Evolutionary conservation across 306 rosid genomes (phyloP).

Genomic region (Fagus crenata): DNA sequence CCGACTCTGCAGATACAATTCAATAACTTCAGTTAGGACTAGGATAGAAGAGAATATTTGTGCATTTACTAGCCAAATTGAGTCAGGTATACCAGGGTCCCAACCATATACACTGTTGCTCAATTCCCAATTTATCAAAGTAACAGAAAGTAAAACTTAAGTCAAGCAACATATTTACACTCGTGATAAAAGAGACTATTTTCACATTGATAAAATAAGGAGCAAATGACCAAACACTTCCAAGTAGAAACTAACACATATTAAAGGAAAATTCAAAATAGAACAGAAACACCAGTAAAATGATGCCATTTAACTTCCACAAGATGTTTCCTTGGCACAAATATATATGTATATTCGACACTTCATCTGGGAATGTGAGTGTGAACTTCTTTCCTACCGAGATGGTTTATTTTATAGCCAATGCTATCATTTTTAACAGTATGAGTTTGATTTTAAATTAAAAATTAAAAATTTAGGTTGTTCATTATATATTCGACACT

Average conservation of each 20-base stretch:
- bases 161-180: conserved; percentile 29
- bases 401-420: neutral
- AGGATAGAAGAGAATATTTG: neutral
- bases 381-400: conserved; percentile 1
- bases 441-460: neutral
- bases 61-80: neutral
- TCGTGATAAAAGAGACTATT: neutral
- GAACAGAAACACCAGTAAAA: neutral
- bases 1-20: neutral
- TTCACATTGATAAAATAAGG: conserved; percentile 20
- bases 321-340: neutral
- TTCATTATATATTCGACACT: neutral
- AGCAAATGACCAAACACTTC: conserved; percentile 9
- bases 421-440: neutral
- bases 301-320: neutral
- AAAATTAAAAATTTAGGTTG: neutral
- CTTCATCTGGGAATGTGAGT: neutral
- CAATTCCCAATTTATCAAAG: neutral
- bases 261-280: neutral
- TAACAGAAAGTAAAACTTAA: conserved; percentile 5
- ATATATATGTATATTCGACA: neutral
- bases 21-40: neutral
- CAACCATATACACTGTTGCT: neutral
- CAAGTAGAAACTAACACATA: neutral
- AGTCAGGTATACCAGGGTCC: neutral